Evolutionary conservation across 1,284 basidiomycete genomes (phyloP), one percentile per base, ranked within the genome.

Genomic region (Clitocybe nebularis): DNA sequence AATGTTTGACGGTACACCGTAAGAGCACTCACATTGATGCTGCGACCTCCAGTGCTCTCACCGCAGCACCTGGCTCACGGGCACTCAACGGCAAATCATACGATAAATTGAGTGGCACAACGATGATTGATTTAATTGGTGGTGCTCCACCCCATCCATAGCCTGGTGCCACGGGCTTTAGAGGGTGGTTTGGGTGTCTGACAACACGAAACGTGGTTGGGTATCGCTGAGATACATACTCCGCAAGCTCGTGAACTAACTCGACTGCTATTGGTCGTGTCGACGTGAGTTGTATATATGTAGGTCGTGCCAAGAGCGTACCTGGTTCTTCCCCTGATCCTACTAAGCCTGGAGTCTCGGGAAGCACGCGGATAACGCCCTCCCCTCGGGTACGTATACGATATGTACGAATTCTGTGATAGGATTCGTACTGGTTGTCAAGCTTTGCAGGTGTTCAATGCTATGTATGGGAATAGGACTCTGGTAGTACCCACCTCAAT

Each of bases 211-310:
- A 88, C 2, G 75, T 69, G 9, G 60, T 61, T 1, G 84, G 84
- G 52, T 84, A 84, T 32, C 82, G 69, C 38, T 66, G 67, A n/a
- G 71, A 68, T 9, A 86, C 64, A 50, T 81, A 85, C 52, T 82
- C 82, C 1, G 78, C 70, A 24, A 86, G 60, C 52, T 84, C 82
- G 40, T 84, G 75, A 3, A 81, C 66, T 10, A 85, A 63, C 54
- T 86, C 84, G 42, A 77, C 66, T 10, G 80, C 84, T 79, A 43
- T 21, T 10, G 26, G 34, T 7, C n/a, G n/a, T n/a, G n/a, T n/a
- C n/a, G n/a, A n/a, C n/a, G n/a, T n/a, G n/a, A n/a, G n/a, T n/a
- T n/a, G n/a, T n/a, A n/a, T n/a, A n/a, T n/a, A n/a, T n/a, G n/a
- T n/a, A n/a, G n/a, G n/a, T n/a, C n/a, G n/a, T n/a, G n/a, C n/a